Evolutionary conservation across 805 yeast genomes (phyloP), one percentile per base, ranked within the genome.

Genomic region (Yamadazyma phyllophila): DNA sequence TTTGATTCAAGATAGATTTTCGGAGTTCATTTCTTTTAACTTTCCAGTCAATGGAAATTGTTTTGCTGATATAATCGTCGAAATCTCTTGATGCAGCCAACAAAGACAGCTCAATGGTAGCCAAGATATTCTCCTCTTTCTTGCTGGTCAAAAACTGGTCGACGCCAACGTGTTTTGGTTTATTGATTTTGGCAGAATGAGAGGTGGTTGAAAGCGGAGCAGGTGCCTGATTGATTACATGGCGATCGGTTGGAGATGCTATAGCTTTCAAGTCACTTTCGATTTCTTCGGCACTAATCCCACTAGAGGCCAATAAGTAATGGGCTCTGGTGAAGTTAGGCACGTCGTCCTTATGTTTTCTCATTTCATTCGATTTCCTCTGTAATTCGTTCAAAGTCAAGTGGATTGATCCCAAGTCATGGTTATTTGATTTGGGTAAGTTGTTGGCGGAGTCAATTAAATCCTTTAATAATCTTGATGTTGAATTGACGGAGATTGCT

Each of bases 231-330:
- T 26, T 32, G 12, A 31, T 30, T 13, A 33, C 26, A 30, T 40
- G 43, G 11, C 43, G 43, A 15, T 44, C 49, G 20, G 34, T 35
- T 3, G 50, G 50, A 20, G 39, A 34, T 10, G 31, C 54, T 34
- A 60, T 60, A n/a, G 59, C 41, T 45, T 74, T 72, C 46, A 84
- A 64, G 40, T 81, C 83, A 27, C 66, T 66, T 52, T 87, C 90
- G 33, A 91, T 81, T 46, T 88, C 94, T 55, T 88, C 96, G 41
- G 92, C 83, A 35, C 88, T 82, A 43, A 90, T 78, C 1, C 97
- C 97, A 58, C 92, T 85, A 1, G 91, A 87, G 5, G 97, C 96
- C 36, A 92, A 70, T 33, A 94, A 69, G 62, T 94, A 94, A 60
- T 94, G 98, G 1, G 88, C 94, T 56, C 82, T 83, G 2, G 89